Percentiles rank a stretch among this genome's conserved stretches.
Conservation (phyloP, 2,329 filamentous ascomycete species). For the Trichoderma guizhouense region DNA sequence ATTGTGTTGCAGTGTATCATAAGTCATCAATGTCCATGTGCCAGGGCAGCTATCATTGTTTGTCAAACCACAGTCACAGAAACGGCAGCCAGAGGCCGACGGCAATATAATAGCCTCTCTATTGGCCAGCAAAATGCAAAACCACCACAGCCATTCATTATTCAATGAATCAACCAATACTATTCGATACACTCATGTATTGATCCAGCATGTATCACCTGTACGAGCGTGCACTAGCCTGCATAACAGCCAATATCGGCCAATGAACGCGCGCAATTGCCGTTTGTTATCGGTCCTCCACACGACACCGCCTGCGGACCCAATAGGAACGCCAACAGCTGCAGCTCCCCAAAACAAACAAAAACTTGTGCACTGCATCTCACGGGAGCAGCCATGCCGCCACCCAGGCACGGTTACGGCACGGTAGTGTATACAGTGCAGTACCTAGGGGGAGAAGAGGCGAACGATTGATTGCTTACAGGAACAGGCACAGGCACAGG, state of each 20-base stretch:
- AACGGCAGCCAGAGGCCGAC: background rate
- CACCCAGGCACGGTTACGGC: background rate
- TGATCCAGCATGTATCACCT: background rate
- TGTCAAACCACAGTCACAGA: background rate
- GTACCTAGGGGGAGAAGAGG: background rate
- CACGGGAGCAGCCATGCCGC: background rate
- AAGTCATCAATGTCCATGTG: background rate
- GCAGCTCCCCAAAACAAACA: background rate
- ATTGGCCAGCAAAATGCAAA: background rate
- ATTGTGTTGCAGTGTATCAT: background rate
- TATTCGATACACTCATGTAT: background rate
- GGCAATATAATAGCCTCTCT: background rate
- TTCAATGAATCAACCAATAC: background rate
- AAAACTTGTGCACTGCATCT: background rate
- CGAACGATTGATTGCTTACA: background rate
- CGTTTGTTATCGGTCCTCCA: background rate
- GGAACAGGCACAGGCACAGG: background rate
- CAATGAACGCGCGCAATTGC: background rate
- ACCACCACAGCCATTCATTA: background rate
- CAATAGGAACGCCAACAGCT: background rate
- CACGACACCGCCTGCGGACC: background rate
- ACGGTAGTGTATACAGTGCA: background rate
- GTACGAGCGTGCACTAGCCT: background rate
- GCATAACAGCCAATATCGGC: background rate
- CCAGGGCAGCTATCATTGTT: background rate